These are phyloP conservation scores for Erythrobasidium yunnanense DNA, from an alignment of 768 basidiomycete genomes.

Conservation along the genomic window DNA sequence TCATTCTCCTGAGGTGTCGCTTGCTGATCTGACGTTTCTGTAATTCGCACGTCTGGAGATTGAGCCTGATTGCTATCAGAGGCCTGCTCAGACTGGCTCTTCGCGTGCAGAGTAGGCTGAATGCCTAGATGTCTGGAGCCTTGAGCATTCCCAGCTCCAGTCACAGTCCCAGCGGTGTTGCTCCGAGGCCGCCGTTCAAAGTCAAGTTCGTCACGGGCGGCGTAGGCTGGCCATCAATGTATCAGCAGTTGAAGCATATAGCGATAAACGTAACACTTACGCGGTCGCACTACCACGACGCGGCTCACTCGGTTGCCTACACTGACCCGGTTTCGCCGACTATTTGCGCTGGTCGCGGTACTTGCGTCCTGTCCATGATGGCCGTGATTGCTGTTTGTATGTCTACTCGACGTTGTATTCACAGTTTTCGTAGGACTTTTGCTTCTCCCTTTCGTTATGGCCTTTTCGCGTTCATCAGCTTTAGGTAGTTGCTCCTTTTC, in stretches of 20 bases:
- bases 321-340: constrained; percentile 12
- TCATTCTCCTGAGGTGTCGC: background rate
- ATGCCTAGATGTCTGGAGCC: constrained; percentile 5
- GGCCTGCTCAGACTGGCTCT: background rate
- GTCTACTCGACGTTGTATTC: too few relatives aligned
- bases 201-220: constrained; percentile 24
- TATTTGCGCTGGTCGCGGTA: background rate
- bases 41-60: too few relatives aligned
- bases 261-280: background rate
- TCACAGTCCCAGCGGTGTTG: constrained; percentile 8
- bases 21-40: background rate
- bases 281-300: constrained; percentile 12
- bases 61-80: too few relatives aligned
- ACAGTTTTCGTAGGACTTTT: too few relatives aligned
- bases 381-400: too few relatives aligned
- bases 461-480: too few relatives aligned
- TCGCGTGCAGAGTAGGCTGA: constrained; percentile 13
- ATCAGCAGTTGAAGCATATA: too few relatives aligned
- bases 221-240: constrained; percentile 21
- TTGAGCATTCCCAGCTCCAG: background rate
- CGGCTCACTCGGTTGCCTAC: constrained; percentile 18
- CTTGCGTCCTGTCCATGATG: too few relatives aligned
- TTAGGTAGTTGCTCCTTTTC: too few relatives aligned
- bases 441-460: too few relatives aligned
- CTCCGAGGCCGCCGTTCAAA: constrained; percentile 21